A percentile compares a stretch with the other conserved stretches of the same genome.
Conservation (phyloP, 768 basidiomycete species). For the Hygrophorus pudorinus region DNA sequence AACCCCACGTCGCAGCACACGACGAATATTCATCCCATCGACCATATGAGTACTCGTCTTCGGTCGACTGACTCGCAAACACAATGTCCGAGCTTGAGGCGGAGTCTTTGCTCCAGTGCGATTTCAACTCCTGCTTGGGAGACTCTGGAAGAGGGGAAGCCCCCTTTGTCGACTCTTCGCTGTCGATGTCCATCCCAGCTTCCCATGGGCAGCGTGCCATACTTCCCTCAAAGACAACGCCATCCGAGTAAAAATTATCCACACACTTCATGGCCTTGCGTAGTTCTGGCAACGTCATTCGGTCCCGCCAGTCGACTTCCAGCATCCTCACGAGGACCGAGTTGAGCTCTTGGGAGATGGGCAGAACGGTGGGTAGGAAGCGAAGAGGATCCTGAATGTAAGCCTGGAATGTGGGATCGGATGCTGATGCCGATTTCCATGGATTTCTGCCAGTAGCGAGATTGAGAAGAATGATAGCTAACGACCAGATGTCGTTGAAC, state of each 20-base stretch:
- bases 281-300: conserved; percentile 41
- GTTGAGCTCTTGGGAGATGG: conserved; percentile 69
- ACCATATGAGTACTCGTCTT: conserved; percentile 28
- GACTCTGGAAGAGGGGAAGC: conserved; percentile 29
- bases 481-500: conserved; percentile 92
- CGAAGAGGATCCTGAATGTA: conserved; percentile 67
- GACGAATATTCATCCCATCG: conserved; percentile 35
- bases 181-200: conserved; percentile 58
- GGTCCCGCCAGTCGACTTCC: conserved; percentile 54
- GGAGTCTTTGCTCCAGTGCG: conserved; percentile 54
- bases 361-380: conserved; percentile 81
- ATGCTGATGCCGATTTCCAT: conserved; percentile 79
- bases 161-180: conserved; percentile 35
- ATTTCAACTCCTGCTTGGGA: conserved; percentile 30
- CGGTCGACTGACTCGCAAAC: conserved; percentile 29
- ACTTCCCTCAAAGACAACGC: conserved; percentile 70
- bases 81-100: conserved; percentile 29
- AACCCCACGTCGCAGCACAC: conserved; percentile 43
- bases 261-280: conserved; percentile 47
- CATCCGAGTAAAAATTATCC: conserved; percentile 60
- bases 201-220: conserved; percentile 77
- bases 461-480: conserved; percentile 94
- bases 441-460: conserved; percentile 92
- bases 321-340: conserved; percentile 66
- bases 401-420: conserved; percentile 84